These are phyloP conservation scores for Aschersonia sp. DNA, from an alignment of 2,329 filamentous ascomycete species.

Conservation along the genomic window DNA sequence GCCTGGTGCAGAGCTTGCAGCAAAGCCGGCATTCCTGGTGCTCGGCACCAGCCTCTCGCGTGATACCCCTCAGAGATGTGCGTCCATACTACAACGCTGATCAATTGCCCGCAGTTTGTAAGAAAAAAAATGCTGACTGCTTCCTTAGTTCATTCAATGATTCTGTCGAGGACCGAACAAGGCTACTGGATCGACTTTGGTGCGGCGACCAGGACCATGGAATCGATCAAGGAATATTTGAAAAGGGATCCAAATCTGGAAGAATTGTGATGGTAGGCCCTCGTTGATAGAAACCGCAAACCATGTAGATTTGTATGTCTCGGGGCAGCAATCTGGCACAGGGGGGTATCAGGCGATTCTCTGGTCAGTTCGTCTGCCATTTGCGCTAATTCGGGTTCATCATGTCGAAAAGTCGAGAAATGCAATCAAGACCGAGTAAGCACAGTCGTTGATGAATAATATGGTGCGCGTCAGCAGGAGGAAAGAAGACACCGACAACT, in stretches of 20 bases:
- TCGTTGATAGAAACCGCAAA: no score
- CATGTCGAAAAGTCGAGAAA: no score
- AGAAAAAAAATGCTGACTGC: background rate
- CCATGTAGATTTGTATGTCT: no score
- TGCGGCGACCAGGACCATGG: background rate
- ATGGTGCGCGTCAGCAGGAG: no score
- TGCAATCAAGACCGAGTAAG: no score
- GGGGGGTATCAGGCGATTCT: no score
- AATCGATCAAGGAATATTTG: constrained; percentile 1
- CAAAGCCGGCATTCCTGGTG: constrained; percentile 1
- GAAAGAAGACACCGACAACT: no score
- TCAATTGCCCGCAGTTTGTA: background rate
- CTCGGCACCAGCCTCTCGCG: constrained; percentile 1
- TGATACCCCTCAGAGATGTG: background rate
- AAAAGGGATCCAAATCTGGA: constrained; percentile 1
- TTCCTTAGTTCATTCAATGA: background rate
- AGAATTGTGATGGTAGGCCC: background rate
- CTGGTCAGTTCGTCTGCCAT: no score
- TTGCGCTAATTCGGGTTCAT: no score
- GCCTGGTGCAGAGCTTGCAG: background rate
- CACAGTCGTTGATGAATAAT: no score
- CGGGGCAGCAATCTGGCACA: no score
- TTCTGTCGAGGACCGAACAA: constrained; percentile 1
- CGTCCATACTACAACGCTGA: background rate
- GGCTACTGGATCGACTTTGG: constrained; percentile 2